Evolutionary conservation across 2,329 filamentous ascomycete species (phyloP), one percentile per base, ranked within the genome.

Genomic region (Fusarium musae): DNA sequence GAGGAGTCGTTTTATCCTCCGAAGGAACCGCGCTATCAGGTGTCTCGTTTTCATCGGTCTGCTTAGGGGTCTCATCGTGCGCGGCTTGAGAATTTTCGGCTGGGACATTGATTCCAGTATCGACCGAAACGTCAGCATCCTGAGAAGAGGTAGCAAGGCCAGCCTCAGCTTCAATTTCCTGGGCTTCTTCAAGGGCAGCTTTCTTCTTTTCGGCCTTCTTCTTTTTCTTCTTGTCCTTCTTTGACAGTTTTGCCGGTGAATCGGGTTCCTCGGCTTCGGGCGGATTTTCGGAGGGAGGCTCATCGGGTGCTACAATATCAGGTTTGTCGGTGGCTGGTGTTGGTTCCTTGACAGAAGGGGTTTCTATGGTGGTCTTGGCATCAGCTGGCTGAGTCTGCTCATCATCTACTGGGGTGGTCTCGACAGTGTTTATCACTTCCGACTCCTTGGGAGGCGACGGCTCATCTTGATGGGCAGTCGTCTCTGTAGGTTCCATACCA

Each of bases 161-260:
- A 59, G 74, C 73, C 30, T 72, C 73, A 40, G 66, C 57, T 58
- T 70, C 72, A 43, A 66, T 61, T 58, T 70, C 73, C 37, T 56
- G 60, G 23, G 59, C 49, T 36, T 77, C 77, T 46, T 77, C 75
- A 16, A 76, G 56, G 26, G 63, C 73, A 12, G 71, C 62, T 66
- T 76, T 78, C 68, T 81, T 81, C 76, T 78, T 81, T 56, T 79
- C 79, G 52, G 70, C 70, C 69, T 76, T 75, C 32, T 76, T 74
- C 49, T 73, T 70, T 43, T 77, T 81, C 59, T 79, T 82, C 64
- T 79, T 82, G 5, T 81, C 79, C 64, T 80, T 83, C 72, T 82
- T 81, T 21, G 80, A 80, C 34, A 77, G 46, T 56, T 79, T 82
- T 9, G 67, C 50, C 36, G 71, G 42, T 16, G 63, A 43, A 36